phyloP scores from a whole-genome alignment of 495 filamentous ascomycete genomes.

The Massariosphaeria phaeospora region DNA sequence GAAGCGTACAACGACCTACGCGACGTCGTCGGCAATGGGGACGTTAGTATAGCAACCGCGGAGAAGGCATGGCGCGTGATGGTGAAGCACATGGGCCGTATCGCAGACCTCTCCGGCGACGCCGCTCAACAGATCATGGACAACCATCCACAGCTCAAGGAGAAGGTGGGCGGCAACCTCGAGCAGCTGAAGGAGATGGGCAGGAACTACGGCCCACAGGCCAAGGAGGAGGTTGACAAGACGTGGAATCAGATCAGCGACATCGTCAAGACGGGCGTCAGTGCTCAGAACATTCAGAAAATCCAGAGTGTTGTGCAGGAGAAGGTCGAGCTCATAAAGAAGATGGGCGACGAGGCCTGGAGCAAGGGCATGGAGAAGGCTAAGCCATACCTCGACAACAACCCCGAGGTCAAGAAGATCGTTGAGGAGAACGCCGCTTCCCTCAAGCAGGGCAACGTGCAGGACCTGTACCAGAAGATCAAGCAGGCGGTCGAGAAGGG shows the following conservation, averaged over 20 bases:
- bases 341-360: slow-evolving; percentile 60
- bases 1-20: slow-evolving; percentile 58
- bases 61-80: slow-evolving; percentile 51
- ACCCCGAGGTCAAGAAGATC: slow-evolving; percentile 58
- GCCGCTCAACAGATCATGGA: slow-evolving; percentile 55
- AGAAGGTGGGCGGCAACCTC: slow-evolving; percentile 59
- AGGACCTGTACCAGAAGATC: slow-evolving; percentile 51
- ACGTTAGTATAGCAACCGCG: slow-evolving; percentile 49
- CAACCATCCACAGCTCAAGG: slow-evolving; percentile 62
- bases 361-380: slow-evolving; percentile 58
- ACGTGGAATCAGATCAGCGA: slow-evolving; percentile 57
- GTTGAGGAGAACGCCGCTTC: slow-evolving; percentile 56
- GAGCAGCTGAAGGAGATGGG: slow-evolving; percentile 60
- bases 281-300: slow-evolving; percentile 47
- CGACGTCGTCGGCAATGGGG: slow-evolving; percentile 47
- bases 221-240: slow-evolving; percentile 62
- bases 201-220: slow-evolving; percentile 60
- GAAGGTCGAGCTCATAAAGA: slow-evolving; percentile 55
- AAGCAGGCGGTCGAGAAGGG: slow-evolving; percentile 53
- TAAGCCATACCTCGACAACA: slow-evolving; percentile 61
- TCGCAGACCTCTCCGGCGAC: slow-evolving; percentile 53
- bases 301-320: slow-evolving; percentile 58
- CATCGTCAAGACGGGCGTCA: slow-evolving; percentile 52
- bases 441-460: slow-evolving; percentile 56
- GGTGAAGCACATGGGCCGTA: slow-evolving; percentile 47